phyloP scores from a whole-genome alignment of 306 rosid species.

The Trifolium repens region DNA sequence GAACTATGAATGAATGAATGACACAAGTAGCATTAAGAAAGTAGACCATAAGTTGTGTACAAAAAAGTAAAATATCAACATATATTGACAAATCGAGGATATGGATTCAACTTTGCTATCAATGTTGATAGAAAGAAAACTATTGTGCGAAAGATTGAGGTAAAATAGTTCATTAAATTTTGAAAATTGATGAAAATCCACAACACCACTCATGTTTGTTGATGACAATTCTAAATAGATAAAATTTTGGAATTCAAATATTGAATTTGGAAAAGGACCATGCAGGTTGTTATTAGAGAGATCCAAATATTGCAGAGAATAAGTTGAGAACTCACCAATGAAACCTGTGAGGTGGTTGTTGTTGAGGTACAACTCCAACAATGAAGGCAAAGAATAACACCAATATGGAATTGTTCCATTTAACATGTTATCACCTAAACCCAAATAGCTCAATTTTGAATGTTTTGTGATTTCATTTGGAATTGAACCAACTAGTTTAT shows the following conservation, averaged over 20 bases:
- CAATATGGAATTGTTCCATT: not conserved
- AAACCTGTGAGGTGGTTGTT: not conserved
- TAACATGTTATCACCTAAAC: not conserved
- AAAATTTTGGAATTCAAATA: slow-evolving; percentile 19
- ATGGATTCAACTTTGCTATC: no score
- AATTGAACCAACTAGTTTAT: not conserved
- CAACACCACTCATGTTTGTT: slow-evolving; percentile 24
- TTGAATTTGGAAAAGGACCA: slow-evolving; percentile 22
- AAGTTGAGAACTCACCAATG: not conserved
- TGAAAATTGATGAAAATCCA: slow-evolving; percentile 10
- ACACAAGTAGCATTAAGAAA: no score
- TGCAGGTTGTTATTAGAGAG: slow-evolving; percentile 8
- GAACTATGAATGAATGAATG: no score
- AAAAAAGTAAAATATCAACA: no score
- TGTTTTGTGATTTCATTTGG: not conserved
- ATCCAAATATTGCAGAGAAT: not conserved
- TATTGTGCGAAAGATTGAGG: slow-evolving; percentile 15
- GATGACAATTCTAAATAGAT: accelerated
- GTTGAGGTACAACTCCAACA: accelerated
- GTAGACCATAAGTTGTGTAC: no score
- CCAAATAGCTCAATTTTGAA: not conserved
- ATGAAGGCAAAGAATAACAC: not conserved
- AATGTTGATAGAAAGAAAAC: no score
- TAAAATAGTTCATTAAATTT: accelerated
- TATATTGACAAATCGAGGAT: no score